Percentiles rank a stretch among this genome's conserved stretches.
Evolutionary conservation across 345 rosid species (phyloP).

Genomic region (Rhodomyrtus tomentosa): DNA sequence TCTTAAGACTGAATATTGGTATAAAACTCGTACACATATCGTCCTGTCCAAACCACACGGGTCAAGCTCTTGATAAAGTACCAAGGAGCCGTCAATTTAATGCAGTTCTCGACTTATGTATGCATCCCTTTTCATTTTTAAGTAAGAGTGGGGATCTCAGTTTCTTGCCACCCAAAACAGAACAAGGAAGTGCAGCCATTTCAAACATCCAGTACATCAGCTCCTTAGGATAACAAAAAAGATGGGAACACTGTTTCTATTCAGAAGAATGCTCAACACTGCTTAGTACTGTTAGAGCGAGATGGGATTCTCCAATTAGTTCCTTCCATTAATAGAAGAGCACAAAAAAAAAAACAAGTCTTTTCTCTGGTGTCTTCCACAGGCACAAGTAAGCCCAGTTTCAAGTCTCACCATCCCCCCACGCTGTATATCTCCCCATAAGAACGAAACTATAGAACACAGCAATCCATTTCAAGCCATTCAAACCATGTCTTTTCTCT

Average conservation of each 20-base stretch:
- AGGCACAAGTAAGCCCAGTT: not conserved
- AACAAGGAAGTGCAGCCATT: not conserved
- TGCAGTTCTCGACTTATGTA: not conserved
- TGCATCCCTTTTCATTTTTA: not conserved
- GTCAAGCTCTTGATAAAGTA: not conserved
- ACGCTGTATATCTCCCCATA: fast-evolving
- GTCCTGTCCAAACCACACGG: not conserved
- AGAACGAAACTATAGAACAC: not conserved
- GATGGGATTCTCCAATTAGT: not conserved
- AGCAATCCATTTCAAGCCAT: not conserved
- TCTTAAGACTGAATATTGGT: not conserved
- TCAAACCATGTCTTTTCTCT: not conserved
- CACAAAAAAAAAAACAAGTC: not conserved
- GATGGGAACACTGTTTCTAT: not conserved
- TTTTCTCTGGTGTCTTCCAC: not conserved
- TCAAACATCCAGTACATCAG: not conserved
- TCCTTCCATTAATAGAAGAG: not conserved
- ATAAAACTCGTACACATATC: not conserved
- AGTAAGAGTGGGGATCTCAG: not conserved
- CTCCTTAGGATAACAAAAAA: not conserved
- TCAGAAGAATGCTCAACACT: not conserved
- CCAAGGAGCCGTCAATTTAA: not conserved
- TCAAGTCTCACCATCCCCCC: not conserved
- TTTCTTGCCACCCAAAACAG: not conserved
- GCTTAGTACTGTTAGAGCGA: not conserved